Base-by-base conservation (phyloP, 2,329 filamentous ascomycete species). In the Westerdykella ornata region DNA sequence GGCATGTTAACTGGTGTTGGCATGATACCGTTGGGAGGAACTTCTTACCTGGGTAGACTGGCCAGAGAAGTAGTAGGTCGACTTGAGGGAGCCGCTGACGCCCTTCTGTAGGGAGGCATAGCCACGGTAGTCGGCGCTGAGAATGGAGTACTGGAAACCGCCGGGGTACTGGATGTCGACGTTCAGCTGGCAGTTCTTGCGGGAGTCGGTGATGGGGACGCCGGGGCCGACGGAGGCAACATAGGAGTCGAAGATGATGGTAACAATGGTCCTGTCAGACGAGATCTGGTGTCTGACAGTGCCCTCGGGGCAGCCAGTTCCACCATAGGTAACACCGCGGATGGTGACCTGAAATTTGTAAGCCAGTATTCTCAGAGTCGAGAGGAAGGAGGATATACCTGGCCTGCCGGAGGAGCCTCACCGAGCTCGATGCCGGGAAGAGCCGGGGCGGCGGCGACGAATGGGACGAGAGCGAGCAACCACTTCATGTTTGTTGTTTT, bases 151-250 rank as follows among this genome's bases (percentile, higher is more conserved):
- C 60, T 75, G 71, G 66, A 72, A 76, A 38, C 73, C 73, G 40
- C 64, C 63, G 12, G 73, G 73, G 53, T 75, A 75, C 42, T 67
- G 56, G 42, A 77, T 63, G 59, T 73, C 68, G 49, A 76, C 57
- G 58, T 75, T 76, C 46, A 76, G 60, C 57, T 75, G 71, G 65
- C 73, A 77, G 62, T 76, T 75, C 66, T 72, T 72, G 56, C 73
- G 70, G 52, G 65, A 62, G 42, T 73, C 63, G 32, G 65, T 66
- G 32, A 71, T 52, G 8, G 65, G 28, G 39, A 72, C 59, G 39
- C 62, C 61, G 13, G 66, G 64, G 35, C 73, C 74, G 30, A 75
- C 69, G 38, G 72, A 69, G 29, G 72, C 74, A 32, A 73, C 66
- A 49, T 76, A 76, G 13, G 60, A 44, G 56, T 74, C 72, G 54